These are phyloP conservation scores for Flaveria linearis DNA, from an alignment of 129 eudicot genomes.

Conservation along the genomic window DNA sequence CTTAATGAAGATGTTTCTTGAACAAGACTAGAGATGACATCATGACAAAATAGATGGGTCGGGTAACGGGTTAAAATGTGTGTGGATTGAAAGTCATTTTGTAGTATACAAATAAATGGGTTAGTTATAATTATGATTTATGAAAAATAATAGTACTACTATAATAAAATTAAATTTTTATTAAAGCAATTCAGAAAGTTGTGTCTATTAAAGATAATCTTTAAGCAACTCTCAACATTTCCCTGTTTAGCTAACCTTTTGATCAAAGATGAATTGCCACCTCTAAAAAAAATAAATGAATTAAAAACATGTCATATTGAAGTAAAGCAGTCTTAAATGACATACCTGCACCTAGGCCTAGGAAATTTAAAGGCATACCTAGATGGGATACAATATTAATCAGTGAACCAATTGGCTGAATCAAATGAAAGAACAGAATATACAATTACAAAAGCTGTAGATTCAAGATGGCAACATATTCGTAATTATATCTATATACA, in stretches of 20 bases:
- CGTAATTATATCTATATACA: background rate
- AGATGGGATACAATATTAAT: conserved; percentile 25
- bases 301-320: conserved; percentile 12
- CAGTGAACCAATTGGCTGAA: conserved; percentile 10
- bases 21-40: background rate
- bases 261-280: background rate
- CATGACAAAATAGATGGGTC: background rate
- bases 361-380: conserved; percentile 75
- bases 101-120: background rate
- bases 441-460: background rate
- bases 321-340: conserved; percentile 16
- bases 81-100: background rate
- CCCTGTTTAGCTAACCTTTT: background rate
- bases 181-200: background rate
- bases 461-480: background rate
- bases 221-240: background rate
- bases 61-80: background rate
- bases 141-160: background rate
- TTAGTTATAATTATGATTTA: background rate
- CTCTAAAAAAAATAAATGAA: background rate
- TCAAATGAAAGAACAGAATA: background rate
- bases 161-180: background rate
- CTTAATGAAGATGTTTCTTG: background rate
- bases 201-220: background rate
- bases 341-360: conserved; percentile 93